phyloP scores from a whole-genome alignment of 2,329 filamentous ascomycete genomes.

The Aspergillus felis region DNA sequence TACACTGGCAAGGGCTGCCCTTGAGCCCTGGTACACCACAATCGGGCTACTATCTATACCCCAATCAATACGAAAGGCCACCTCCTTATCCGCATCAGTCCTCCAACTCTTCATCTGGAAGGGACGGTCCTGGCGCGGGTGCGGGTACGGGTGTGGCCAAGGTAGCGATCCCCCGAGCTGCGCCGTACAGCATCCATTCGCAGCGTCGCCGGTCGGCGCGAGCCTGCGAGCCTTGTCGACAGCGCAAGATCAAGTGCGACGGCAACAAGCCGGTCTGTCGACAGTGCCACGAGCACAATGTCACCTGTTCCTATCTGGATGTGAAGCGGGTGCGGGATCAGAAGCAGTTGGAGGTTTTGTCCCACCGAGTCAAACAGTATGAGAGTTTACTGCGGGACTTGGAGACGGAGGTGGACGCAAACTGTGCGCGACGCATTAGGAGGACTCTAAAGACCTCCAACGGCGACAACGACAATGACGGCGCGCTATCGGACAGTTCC shows the following conservation, averaged over 20 bases:
- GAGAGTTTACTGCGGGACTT: conserved; percentile 25
- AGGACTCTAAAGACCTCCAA: conserved; percentile 2
- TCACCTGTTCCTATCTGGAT: conserved; percentile 28
- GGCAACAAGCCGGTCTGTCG: conserved; percentile 25
- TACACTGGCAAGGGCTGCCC: neutral
- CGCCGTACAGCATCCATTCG: conserved; percentile 11
- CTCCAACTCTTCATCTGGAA: conserved; percentile 6
- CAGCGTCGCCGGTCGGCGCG: conserved; percentile 28
- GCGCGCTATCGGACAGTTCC: conserved; percentile 6
- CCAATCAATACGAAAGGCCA: neutral
- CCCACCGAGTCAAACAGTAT: conserved; percentile 23
- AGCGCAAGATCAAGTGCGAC: conserved; percentile 35
- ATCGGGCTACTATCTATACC: neutral
- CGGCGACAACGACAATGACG: conserved; percentile 17
- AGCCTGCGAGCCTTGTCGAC: conserved; percentile 34
- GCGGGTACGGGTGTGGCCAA: conserved; percentile 11
- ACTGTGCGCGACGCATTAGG: conserved; percentile 20
- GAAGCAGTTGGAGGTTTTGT: conserved; percentile 25
- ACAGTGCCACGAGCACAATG: conserved; percentile 24
- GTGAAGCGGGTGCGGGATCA: conserved; percentile 35
- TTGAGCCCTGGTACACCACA: neutral
- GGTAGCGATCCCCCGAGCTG: conserved; percentile 28
- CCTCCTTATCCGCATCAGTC: conserved; percentile 2
- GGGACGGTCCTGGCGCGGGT: neutral
- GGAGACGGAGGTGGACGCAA: conserved; percentile 20